These are phyloP conservation scores for Saccharomycopsis malanga DNA, from an alignment of 805 yeast species.

Conservation along the genomic window DNA sequence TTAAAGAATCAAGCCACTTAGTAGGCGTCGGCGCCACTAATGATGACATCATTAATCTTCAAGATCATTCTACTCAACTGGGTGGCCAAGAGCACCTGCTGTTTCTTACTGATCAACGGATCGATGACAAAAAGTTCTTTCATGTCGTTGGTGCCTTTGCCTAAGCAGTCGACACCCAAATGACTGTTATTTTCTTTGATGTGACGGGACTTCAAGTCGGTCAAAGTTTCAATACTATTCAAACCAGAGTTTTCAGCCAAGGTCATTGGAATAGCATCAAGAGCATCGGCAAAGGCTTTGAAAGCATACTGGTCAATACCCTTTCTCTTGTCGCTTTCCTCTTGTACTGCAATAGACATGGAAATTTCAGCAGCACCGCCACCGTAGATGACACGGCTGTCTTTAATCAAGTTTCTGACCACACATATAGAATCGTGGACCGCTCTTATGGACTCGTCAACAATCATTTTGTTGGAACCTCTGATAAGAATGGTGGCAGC, in stretches of 20 bases:
- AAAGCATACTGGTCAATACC: constrained; percentile 98
- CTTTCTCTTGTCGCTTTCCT: constrained; percentile 85
- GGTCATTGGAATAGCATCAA: constrained; percentile 89
- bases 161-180: constrained; percentile 92
- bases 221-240: constrained; percentile 85
- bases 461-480: constrained; percentile 97
- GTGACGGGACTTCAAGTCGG: constrained; percentile 79
- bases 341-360: constrained; percentile 83
- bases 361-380: constrained; percentile 98
- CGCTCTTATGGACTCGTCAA: constrained; percentile 94
- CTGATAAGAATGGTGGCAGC: constrained; percentile 93
- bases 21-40: constrained; percentile 76
- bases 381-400: constrained; percentile 94
- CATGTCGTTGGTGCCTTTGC: constrained; percentile 86
- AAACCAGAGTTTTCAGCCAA: constrained; percentile 96
- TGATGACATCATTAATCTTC: constrained; percentile 93
- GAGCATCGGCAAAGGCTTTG: constrained; percentile 87
- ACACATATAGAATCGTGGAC: constrained; percentile 95
- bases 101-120: constrained; percentile 95
- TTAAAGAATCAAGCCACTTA: constrained; percentile 24
- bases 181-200: constrained; percentile 61
- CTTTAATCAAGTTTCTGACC: constrained; percentile 88
- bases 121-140: constrained; percentile 90
- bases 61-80: constrained; percentile 96
- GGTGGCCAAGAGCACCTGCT: constrained; percentile 90